Evolutionary conservation across 2,329 filamentous ascomycete species (phyloP).

Genomic region (Pleomassaria siparia): DNA sequence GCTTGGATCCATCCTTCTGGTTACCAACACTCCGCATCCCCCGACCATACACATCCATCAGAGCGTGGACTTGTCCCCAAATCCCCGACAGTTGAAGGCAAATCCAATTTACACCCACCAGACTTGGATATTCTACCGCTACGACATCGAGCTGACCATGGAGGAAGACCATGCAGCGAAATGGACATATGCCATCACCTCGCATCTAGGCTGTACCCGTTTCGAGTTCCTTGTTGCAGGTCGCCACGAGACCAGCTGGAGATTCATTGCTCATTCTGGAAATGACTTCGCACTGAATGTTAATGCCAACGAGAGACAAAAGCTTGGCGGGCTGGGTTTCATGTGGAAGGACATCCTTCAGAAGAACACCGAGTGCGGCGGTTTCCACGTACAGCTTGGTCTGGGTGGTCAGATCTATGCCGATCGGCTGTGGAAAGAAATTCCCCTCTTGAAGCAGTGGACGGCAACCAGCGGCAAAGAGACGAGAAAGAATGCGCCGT

Average conservation of each 20-base stretch:
- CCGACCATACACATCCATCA: constrained; percentile 96
- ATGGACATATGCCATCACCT: constrained; percentile 98
- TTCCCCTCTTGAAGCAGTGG: constrained; percentile 93
- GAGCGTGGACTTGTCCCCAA: constrained; percentile 86
- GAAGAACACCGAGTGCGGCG: constrained; percentile 94
- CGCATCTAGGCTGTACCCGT: constrained; percentile 92
- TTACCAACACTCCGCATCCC: constrained; percentile 87
- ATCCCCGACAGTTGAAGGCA: constrained; percentile 81
- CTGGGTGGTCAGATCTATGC: constrained; percentile 94
- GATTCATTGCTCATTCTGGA: constrained; percentile 92
- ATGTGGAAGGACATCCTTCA: constrained; percentile 99
- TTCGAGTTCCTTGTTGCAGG: constrained; percentile 97
- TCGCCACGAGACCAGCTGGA: constrained; percentile 86
- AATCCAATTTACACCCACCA: constrained; percentile 86
- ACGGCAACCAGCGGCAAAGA: constrained; percentile 90
- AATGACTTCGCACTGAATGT: constrained; percentile 94
- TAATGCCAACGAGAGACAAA: constrained; percentile 79
- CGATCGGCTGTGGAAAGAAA: constrained; percentile 93
- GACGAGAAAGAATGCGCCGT: constrained; percentile 82
- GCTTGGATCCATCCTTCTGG: constrained; percentile 90
- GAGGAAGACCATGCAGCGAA: constrained; percentile 73
- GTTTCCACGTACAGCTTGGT: constrained; percentile 91
- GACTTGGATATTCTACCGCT: constrained; percentile 93
- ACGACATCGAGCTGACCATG: constrained; percentile 89
- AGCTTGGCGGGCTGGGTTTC: constrained; percentile 83